Percentiles rank a stretch among this genome's conserved stretches.
phyloP scores from a whole-genome alignment of 2,329 filamentous ascomycete genomes.

The Lasiodiplodia gonubiensis region DNA sequence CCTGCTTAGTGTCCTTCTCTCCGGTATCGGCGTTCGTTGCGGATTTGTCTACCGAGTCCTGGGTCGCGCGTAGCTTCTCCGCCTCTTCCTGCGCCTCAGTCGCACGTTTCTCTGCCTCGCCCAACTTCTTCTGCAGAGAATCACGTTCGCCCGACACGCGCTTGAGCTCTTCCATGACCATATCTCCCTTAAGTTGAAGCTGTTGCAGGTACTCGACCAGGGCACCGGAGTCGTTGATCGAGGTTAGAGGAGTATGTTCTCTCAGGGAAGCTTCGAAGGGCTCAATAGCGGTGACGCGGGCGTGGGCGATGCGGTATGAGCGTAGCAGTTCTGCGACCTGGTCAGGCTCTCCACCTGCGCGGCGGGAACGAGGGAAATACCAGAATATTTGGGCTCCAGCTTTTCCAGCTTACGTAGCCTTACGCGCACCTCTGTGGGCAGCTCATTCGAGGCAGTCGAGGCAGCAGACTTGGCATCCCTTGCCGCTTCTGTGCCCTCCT shows the following conservation, averaged over 20 bases:
- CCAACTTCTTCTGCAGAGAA: slow-evolving; percentile 74
- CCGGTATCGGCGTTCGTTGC: slow-evolving; percentile 23
- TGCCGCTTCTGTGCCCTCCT: slow-evolving; percentile 37
- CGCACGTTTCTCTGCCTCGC: slow-evolving; percentile 69
- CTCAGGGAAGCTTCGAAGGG: slow-evolving; percentile 89
- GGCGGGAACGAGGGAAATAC: slow-evolving; percentile 51
- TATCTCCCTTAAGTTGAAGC: slow-evolving; percentile 81
- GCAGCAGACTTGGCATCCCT: slow-evolving; percentile 38
- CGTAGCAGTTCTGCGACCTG: slow-evolving; percentile 73
- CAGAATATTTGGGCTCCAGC: slow-evolving; percentile 84
- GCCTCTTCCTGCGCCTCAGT: slow-evolving; percentile 69
- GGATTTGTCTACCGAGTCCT: slow-evolving; percentile 35
- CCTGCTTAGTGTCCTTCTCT: slow-evolving; percentile 31
- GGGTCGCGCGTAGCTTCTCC: slow-evolving; percentile 52
- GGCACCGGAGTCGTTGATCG: slow-evolving; percentile 82
- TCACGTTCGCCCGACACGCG: slow-evolving; percentile 83
- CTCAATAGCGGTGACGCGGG: slow-evolving; percentile 84
- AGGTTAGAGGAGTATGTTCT: slow-evolving; percentile 89
- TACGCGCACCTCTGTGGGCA: slow-evolving; percentile 75
- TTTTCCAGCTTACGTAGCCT: slow-evolving; percentile 88
- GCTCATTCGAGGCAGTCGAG: slow-evolving; percentile 55
- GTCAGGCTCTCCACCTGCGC: slow-evolving; percentile 13
- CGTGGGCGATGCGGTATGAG: slow-evolving; percentile 90
- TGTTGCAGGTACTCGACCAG: slow-evolving; percentile 91
- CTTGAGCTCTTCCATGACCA: slow-evolving; percentile 94